phyloP scores from a whole-genome alignment of 73 alveolate genomes.

The Blepharisma stoltei region DNA sequence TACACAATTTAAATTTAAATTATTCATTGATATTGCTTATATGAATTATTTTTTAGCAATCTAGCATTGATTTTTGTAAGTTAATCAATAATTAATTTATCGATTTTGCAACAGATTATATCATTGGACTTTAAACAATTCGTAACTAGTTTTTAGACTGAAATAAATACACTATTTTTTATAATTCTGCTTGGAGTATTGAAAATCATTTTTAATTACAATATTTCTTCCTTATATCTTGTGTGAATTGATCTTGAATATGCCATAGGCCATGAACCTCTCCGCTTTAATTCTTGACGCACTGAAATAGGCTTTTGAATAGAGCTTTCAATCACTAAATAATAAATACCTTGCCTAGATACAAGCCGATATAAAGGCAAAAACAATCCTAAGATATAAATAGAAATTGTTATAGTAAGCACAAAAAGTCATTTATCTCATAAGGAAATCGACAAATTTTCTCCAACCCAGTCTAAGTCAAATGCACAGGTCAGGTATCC shows the following conservation, averaged over 20 bases:
- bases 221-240: neutral
- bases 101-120: no score
- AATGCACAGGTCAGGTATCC: no score
- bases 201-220: no score
- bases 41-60: no score
- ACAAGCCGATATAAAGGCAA: constrained; percentile 2
- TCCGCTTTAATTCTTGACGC: constrained; percentile 20
- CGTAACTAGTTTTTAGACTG: no score
- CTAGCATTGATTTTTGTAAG: no score
- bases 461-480: neutral
- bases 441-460: neutral
- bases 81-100: no score
- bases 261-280: constrained; percentile 31
- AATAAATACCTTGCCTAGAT: neutral
- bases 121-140: no score
- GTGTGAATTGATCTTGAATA: constrained; percentile 5
- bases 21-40: no score
- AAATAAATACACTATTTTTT: no score
- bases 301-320: neutral
- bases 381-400: constrained; percentile 3
- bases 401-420: neutral
- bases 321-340: neutral
- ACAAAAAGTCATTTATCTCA: constrained; percentile 12
- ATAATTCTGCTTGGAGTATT: no score
- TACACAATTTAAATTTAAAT: no score